Base-by-base conservation (phyloP, 73 alveolate species). In the Paramecium tetraurelia region DNA sequence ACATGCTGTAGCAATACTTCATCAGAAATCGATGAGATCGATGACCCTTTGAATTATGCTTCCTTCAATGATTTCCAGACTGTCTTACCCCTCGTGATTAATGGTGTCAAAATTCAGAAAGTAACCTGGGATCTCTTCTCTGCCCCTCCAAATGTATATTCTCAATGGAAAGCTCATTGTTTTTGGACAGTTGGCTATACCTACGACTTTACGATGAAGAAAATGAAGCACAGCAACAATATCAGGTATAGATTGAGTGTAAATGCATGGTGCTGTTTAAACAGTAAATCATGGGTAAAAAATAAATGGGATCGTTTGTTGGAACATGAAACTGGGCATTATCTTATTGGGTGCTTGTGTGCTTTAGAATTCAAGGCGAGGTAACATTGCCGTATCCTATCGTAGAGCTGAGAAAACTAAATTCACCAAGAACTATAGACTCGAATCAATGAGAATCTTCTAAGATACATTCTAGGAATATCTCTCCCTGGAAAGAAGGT, bases 261-360 rank as follows among this genome's bases (percentile, higher is more conserved):
- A 10, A 76, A 76, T 41, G 89, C 70, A 10, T 80, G 75, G 90
- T 80, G 90, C 24, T 40, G 24, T 43, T 46, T 80, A n/a, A 44
- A 35, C 11, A 80, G 27, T 43, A 40, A 46, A 22, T 89, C 94
- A n/a, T 71, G 94, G 94, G 71, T 38, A 8, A 77, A 83, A 57
- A 58, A 70, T 44, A 89, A 89, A 71, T 48, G 70, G 58, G 58
- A 89, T 29, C 59, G 75, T 7, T 89, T 89, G 14, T 53, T 89
- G 50, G 85, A 89, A 48, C 94, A 89, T 71, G 94, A 89, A 75
- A 89, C 92, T 22, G 92, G 90, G 8, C 92, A 70, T 48, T 89
- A 71, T 89, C 41, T 89, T 12, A 69, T 89, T 71, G 94, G 92
- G 6, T 89, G 94, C 16, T 53, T 89, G 20, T 89, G 94, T 72